Conservation (phyloP, 2,329 filamentous ascomycete species). For the Chaetomiaceae sp. region DNA sequence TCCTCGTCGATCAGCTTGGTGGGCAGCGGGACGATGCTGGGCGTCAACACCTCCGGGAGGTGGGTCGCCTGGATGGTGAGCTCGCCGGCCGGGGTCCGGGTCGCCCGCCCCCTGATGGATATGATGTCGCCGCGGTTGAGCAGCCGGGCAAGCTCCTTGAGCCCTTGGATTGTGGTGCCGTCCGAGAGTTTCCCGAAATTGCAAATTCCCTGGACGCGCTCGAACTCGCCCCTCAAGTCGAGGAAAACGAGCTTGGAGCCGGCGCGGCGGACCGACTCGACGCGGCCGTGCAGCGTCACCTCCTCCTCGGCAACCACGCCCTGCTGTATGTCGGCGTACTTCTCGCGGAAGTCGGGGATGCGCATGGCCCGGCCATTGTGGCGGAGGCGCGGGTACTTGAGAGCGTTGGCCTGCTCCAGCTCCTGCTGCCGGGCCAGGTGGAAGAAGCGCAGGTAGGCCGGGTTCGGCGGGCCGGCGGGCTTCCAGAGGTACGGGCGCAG, state of each 20-base stretch:
- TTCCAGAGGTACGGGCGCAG: slow-evolving; percentile 53
- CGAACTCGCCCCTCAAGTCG: slow-evolving; percentile 69
- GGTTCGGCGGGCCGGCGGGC: slow-evolving; percentile 30
- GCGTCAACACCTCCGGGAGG: slow-evolving; percentile 69
- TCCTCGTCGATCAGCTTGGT: slow-evolving; percentile 65
- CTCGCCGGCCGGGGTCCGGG: slow-evolving; percentile 67
- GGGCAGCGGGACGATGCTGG: slow-evolving; percentile 76
- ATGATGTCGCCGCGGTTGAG: slow-evolving; percentile 80
- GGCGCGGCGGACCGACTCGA: slow-evolving; percentile 64
- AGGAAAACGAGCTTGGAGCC: slow-evolving; percentile 81
- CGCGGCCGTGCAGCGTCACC: slow-evolving; percentile 50
- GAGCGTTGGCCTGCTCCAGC: slow-evolving; percentile 43
- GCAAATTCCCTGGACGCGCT: slow-evolving; percentile 71
- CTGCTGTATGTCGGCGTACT: slow-evolving; percentile 28
- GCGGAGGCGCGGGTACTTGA: slow-evolving; percentile 53
- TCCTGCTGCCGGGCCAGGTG: slow-evolving; percentile 41
- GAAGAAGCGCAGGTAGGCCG: slow-evolving; percentile 49
- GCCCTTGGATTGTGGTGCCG: slow-evolving; percentile 38
- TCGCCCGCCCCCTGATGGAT: slow-evolving; percentile 66
- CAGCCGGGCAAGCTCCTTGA: slow-evolving; percentile 59
- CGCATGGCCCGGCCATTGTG: slow-evolving; percentile 33
- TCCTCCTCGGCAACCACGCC: slow-evolving; percentile 27
- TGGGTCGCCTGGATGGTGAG: slow-evolving; percentile 65
- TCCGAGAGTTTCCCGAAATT: slow-evolving; percentile 52
- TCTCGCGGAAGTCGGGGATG: slow-evolving; percentile 36